A percentile compares a stretch with the other conserved stretches of the same genome.
These are phyloP conservation scores for Xerocomellus intermedius DNA, from an alignment of 768 basidiomycete species.

Conservation along the genomic window DNA sequence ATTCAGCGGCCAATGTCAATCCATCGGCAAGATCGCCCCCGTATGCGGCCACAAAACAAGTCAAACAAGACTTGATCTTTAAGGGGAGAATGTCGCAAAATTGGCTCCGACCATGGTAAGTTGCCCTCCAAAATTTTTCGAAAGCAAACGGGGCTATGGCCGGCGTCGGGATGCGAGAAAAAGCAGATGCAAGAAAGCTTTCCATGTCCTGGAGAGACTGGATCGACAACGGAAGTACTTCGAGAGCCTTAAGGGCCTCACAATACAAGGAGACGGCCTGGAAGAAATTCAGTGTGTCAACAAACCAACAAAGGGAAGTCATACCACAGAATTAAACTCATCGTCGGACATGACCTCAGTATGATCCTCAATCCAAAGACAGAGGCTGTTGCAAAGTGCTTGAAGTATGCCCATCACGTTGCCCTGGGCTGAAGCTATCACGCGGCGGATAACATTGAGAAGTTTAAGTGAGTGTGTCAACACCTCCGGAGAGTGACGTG, in stretches of 20 bases:
- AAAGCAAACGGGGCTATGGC: conserved; percentile 54
- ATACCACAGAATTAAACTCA: conserved; percentile 50
- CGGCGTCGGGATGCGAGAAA: conserved; percentile 45
- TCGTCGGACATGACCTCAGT: conserved; percentile 37
- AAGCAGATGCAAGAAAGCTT: conserved; percentile 50
- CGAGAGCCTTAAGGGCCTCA: conserved; percentile 40
- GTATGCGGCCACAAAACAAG: conserved; percentile 45
- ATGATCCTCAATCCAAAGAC: conserved; percentile 54
- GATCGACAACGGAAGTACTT: conserved; percentile 38
- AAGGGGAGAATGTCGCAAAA: conserved; percentile 40
- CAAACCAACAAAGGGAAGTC: conserved; percentile 16
- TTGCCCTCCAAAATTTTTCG: conserved; percentile 55
- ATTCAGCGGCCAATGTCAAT: conserved; percentile 37
- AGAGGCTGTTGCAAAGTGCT: conserved; percentile 39
- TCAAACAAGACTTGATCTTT: conserved; percentile 43
- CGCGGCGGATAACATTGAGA: conserved; percentile 34
- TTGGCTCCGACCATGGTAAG: conserved; percentile 45
- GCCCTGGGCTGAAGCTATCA: conserved; percentile 29
- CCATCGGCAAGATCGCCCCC: conserved; percentile 49
- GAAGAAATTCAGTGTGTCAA: not conserved
- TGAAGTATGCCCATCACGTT: conserved; percentile 37
- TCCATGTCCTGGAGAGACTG: conserved; percentile 42
- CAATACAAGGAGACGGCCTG: conserved; percentile 44
- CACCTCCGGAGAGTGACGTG: conserved; percentile 22
- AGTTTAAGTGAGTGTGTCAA: conserved; percentile 34